Conservation (phyloP, 2,329 filamentous ascomycete genomes). For the Colletotrichum sp. region DNA sequence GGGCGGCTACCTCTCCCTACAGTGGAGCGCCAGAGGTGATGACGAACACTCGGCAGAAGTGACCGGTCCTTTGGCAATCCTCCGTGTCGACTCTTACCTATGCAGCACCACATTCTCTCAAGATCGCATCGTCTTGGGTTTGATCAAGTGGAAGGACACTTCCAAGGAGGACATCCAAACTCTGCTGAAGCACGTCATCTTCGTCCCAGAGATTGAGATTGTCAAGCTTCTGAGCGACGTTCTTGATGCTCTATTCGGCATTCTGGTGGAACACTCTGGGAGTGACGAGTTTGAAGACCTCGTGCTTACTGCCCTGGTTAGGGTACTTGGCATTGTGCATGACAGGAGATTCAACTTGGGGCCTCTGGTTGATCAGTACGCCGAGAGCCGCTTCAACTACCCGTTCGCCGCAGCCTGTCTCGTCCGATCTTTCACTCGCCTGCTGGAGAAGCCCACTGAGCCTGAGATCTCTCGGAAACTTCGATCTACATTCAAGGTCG, state of each 20-base stretch:
- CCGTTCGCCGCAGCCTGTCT: constrained; percentile 90
- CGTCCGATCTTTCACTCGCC: constrained; percentile 82
- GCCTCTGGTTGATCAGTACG: constrained; percentile 90
- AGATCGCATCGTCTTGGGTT: constrained; percentile 81
- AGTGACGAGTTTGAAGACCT: constrained; percentile 92
- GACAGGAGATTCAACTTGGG: constrained; percentile 92
- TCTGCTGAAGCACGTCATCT: constrained; percentile 82
- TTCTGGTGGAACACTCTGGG: constrained; percentile 88
- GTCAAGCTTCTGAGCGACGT: constrained; percentile 92
- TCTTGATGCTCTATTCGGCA: constrained; percentile 88
- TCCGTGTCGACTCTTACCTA: constrained; percentile 82
- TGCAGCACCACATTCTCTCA: constrained; percentile 97
- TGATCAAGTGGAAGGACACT: constrained; percentile 86
- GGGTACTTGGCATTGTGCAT: constrained; percentile 90
- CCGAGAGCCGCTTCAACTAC: constrained; percentile 87
- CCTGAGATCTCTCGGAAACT: constrained; percentile 83
- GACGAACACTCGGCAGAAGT: constrained; percentile 75
- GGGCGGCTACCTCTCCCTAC: constrained; percentile 85
- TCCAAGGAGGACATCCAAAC: constrained; percentile 73
- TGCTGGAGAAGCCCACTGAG: constrained; percentile 84
- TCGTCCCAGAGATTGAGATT: constrained; percentile 96
- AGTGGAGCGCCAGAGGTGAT: constrained; percentile 75
- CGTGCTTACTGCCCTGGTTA: constrained; percentile 88
- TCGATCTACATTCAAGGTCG: constrained; percentile 92
- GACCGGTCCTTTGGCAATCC: constrained; percentile 79